Evolutionary conservation across 495 filamentous ascomycete genomes (phyloP).

Genomic region (Hypoxylon trugodes): DNA sequence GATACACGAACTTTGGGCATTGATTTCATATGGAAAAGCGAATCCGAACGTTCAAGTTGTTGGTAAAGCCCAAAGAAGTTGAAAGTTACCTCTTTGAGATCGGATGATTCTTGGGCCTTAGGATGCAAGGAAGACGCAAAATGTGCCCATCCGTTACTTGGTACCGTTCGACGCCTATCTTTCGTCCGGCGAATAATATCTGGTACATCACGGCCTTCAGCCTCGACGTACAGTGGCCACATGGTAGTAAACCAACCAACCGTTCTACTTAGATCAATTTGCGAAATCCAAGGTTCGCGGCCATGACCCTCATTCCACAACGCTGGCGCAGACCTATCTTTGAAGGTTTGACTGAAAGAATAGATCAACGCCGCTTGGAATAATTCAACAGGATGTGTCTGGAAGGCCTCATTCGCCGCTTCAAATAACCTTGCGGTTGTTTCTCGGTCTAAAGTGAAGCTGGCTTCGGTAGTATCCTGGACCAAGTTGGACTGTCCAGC

Average conservation of each 20-base stretch:
- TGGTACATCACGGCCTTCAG: neutral
- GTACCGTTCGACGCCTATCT: slow-evolving; percentile 53
- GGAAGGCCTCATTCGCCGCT: slow-evolving; percentile 40
- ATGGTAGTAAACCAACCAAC: slow-evolving; percentile 68
- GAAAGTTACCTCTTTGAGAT: slow-evolving; percentile 51
- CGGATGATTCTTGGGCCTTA: slow-evolving; percentile 29
- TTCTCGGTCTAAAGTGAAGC: slow-evolving; percentile 36
- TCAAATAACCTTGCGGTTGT: slow-evolving; percentile 34
- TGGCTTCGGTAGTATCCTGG: slow-evolving; percentile 23
- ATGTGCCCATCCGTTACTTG: slow-evolving; percentile 54
- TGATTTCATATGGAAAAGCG: slow-evolving; percentile 39
- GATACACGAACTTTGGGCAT: slow-evolving; percentile 19
- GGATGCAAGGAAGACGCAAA: slow-evolving; percentile 51
- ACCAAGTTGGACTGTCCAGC: slow-evolving; percentile 35
- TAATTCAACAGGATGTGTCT: slow-evolving; percentile 44
- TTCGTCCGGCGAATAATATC: slow-evolving; percentile 52
- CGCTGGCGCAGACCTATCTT: slow-evolving; percentile 54
- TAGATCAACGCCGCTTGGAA: slow-evolving; percentile 43
- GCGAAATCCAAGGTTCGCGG: slow-evolving; percentile 58
- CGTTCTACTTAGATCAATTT: slow-evolving; percentile 62
- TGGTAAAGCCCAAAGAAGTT: slow-evolving; percentile 58
- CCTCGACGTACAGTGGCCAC: slow-evolving; percentile 50
- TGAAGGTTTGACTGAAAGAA: slow-evolving; percentile 45
- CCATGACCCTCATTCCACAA: slow-evolving; percentile 62
- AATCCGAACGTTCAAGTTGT: slow-evolving; percentile 46